Conservation (phyloP, 106 monocot genomes). For the Acorus gramineus region DNA sequence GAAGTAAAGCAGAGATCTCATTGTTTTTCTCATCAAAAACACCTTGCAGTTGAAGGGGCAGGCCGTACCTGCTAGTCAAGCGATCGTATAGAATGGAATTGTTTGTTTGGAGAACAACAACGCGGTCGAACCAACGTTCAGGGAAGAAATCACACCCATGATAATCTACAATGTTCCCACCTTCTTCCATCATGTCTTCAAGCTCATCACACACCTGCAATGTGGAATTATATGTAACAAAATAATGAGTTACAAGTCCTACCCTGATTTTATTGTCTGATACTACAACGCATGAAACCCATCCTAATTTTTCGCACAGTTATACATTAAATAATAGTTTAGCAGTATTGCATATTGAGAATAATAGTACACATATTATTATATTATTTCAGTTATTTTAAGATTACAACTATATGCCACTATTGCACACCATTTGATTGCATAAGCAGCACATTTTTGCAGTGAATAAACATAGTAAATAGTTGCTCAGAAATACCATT, state of each 20-base stretch:
- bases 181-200: conserved; percentile 83
- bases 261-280: no score
- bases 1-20: background rate
- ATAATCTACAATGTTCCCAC: conserved; percentile 83
- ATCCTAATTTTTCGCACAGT: background rate
- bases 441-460: no score
- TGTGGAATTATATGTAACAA: background rate
- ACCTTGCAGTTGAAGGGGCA: no score
- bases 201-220: conserved; percentile 87
- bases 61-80: conserved; percentile 56
- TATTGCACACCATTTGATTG: no score
- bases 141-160: conserved; percentile 98
- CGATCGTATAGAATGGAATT: conserved; percentile 92
- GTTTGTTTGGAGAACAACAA: conserved; percentile 90
- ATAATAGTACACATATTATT: no score
- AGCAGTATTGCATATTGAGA: no score
- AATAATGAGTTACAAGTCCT: background rate
- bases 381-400: no score
- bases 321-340: background rate
- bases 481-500: no score
- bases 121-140: conserved; percentile 85
- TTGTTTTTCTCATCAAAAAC: no score
- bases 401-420: no score
- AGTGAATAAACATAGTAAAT: no score
- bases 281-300: background rate